These are phyloP conservation scores for Cnidoscolus chayamansa DNA, from an alignment of 441 rosid species.

Conservation along the genomic window DNA sequence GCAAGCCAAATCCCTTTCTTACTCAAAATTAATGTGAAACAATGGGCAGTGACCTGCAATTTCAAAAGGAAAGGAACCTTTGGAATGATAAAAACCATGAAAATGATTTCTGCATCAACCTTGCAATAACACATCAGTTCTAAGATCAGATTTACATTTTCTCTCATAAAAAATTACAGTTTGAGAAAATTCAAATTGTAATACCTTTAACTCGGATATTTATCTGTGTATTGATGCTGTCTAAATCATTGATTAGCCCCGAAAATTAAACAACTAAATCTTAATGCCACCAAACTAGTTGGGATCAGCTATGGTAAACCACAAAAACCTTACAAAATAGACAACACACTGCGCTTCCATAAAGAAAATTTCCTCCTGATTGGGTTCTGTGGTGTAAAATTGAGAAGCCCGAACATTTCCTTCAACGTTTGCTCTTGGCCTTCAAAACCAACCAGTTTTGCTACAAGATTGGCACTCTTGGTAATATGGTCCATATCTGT, in stretches of 20 bases:
- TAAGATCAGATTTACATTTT: constrained; percentile 21
- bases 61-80: too few species aligned
- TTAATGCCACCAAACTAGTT: too few species aligned
- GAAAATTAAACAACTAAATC: background rate
- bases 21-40: background rate
- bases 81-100: too few species aligned
- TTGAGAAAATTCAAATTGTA: background rate
- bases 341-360: constrained; percentile 50
- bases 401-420: constrained; percentile 79
- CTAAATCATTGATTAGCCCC: constrained; percentile 11
- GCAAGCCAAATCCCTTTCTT: background rate
- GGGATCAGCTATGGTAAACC: too few species aligned
- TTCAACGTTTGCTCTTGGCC: constrained; percentile 60
- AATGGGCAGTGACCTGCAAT: background rate
- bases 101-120: too few species aligned
- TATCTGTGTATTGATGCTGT: background rate
- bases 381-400: constrained; percentile 46
- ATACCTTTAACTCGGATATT: background rate
- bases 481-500: constrained; percentile 59
- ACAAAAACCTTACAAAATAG: constrained; percentile 33
- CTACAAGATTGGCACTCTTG: constrained; percentile 70
- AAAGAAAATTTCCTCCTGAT: constrained; percentile 36
- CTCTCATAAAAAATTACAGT: constrained; percentile 14
- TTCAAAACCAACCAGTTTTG: constrained; percentile 62
- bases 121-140: background rate